phyloP scores from a whole-genome alignment of 2,329 filamentous ascomycete species.

The Sphaerulina populicola region DNA sequence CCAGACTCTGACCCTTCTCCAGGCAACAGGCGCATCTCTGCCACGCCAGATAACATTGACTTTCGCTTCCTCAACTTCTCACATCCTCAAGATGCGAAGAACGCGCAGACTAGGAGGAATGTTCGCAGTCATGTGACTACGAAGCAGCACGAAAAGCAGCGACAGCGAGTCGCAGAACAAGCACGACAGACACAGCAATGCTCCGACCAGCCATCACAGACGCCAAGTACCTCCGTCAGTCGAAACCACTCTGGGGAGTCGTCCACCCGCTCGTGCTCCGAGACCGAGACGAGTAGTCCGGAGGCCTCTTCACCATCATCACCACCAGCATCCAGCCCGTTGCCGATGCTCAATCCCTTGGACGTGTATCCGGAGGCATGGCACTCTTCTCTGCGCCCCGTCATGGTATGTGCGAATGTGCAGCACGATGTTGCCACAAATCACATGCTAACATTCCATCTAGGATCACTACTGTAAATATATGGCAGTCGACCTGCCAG shows the following conservation, averaged over 20 bases:
- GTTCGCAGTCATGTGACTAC: slow-evolving; percentile 31
- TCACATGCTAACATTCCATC: slow-evolving; percentile 5
- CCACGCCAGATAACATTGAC: slow-evolving; percentile 23
- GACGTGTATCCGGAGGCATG: slow-evolving; percentile 35
- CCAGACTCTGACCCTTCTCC: slow-evolving; percentile 7
- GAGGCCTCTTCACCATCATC: slow-evolving; percentile 21
- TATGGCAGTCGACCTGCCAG: slow-evolving; percentile 39
- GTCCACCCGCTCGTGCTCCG: slow-evolving; percentile 8
- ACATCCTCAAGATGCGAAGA: slow-evolving; percentile 32
- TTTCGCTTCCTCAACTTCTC: slow-evolving; percentile 33
- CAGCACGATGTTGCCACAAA: background rate
- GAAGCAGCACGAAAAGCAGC: slow-evolving; percentile 20
- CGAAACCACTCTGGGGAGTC: slow-evolving; percentile 11
- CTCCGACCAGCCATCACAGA: slow-evolving; percentile 8
- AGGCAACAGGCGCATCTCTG: slow-evolving; percentile 23
- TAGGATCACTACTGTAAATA: slow-evolving; percentile 29
- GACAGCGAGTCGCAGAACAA: slow-evolving; percentile 17
- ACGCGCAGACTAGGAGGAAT: slow-evolving; percentile 26
- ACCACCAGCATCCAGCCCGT: slow-evolving; percentile 3
- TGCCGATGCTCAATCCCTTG: slow-evolving; percentile 23
- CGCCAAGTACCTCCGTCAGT: slow-evolving; percentile 11
- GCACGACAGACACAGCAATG: slow-evolving; percentile 11
- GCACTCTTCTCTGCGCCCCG: slow-evolving; percentile 31
- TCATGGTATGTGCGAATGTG: slow-evolving; percentile 22
- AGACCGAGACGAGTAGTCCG: slow-evolving; percentile 22